A percentile compares a stretch with the other conserved stretches of the same genome.
Conservation (phyloP, 352 stramenopile genomes). For the Elongisporangium undulatum region DNA sequence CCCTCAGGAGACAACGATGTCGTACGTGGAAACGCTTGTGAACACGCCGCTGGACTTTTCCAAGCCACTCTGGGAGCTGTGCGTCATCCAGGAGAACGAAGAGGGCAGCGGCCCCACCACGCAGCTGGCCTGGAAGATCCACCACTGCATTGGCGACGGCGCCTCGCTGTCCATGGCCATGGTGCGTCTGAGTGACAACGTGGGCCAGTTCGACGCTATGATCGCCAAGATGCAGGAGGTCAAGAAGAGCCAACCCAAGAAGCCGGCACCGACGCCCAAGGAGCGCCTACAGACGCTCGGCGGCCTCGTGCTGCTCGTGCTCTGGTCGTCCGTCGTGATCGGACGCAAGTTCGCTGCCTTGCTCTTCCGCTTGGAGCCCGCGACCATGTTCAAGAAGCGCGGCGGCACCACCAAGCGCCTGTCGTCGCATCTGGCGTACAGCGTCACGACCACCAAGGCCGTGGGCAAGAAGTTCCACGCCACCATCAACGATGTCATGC, state of each 20-base stretch:
- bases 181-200: constrained; percentile 71
- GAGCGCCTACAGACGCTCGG: constrained; percentile 20
- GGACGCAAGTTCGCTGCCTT: constrained; percentile 40
- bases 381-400: constrained; percentile 60
- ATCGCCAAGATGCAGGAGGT: constrained; percentile 34
- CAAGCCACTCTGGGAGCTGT: constrained; percentile 75
- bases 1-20: constrained; percentile 49
- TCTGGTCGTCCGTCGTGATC: constrained; percentile 63
- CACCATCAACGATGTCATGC: constrained; percentile 81
- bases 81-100: constrained; percentile 44
- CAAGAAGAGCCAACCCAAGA: constrained; percentile 25
- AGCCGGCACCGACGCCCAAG: constrained; percentile 16
- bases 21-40: constrained; percentile 61
- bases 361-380: constrained; percentile 45
- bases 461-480: constrained; percentile 62
- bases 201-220: constrained; percentile 55
- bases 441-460: constrained; percentile 62
- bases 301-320: constrained; percentile 25
- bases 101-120: constrained; percentile 23
- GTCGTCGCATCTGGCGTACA: constrained; percentile 72
- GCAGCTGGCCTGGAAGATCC: constrained; percentile 60
- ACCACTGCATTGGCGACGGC: constrained; percentile 78
- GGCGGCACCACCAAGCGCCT: constrained; percentile 60
- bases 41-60: constrained; percentile 63
- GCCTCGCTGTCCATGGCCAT: constrained; percentile 59